A percentile compares a stretch with the other conserved stretches of the same genome.
phyloP scores from a whole-genome alignment of 805 yeast genomes.

The Candida verbasci region DNA sequence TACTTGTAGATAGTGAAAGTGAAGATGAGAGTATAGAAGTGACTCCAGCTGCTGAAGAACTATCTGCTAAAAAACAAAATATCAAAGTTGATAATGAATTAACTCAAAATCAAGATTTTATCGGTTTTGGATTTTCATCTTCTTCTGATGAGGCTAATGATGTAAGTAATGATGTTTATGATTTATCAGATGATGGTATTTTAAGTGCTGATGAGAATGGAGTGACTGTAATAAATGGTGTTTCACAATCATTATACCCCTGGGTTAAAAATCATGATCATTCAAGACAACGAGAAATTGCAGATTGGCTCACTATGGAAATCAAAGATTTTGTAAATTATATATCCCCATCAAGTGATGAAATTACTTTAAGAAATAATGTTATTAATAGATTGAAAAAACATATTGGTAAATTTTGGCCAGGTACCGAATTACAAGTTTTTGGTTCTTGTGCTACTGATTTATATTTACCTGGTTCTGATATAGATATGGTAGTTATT shows the following conservation, averaged over 20 bases:
- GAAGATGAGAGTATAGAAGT: constrained; percentile 16
- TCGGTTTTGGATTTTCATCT: constrained; percentile 50
- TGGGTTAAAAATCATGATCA: constrained; percentile 82
- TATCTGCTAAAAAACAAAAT: constrained; percentile 4
- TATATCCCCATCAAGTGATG: constrained; percentile 77
- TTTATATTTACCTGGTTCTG: constrained; percentile 89
- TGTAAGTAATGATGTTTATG: constrained; percentile 4
- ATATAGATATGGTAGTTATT: constrained; percentile 86
- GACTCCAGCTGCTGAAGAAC: constrained; percentile 4
- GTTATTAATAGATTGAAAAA: constrained; percentile 58
- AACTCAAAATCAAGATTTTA: constrained; percentile 47
- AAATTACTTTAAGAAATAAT: constrained; percentile 60
- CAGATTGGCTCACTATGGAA: constrained; percentile 84
- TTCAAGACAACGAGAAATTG: constrained; percentile 67
- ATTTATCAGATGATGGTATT: constrained; percentile 26
- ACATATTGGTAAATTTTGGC: constrained; percentile 60
- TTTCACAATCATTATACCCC: constrained; percentile 43
- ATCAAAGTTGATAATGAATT: constrained; percentile 27
- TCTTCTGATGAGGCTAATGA: constrained; percentile 27
- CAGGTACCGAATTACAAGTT: constrained; percentile 71
- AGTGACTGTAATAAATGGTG: constrained; percentile 10
- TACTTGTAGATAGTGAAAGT: constrained; percentile 29
- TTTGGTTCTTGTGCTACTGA: constrained; percentile 96
- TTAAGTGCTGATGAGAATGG: constrained; percentile 31
- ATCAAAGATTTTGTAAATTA: constrained; percentile 80